phyloP scores from a whole-genome alignment of 805 yeast species.

The Phaffomyces opuntiae region DNA sequence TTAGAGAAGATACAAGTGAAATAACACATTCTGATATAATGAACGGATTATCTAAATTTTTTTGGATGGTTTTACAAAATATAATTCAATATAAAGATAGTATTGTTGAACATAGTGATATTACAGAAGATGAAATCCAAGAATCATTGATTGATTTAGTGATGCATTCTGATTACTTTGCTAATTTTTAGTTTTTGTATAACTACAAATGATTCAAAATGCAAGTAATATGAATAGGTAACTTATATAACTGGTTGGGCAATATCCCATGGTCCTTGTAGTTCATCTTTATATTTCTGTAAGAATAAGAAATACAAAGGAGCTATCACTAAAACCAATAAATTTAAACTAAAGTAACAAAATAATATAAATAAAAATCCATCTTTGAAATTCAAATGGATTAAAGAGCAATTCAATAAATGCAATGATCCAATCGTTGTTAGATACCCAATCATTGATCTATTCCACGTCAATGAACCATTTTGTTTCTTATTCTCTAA shows the following conservation, averaged over 20 bases:
- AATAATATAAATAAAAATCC: slow-evolving; percentile 24
- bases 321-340: slow-evolving; percentile 44
- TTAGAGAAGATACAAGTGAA: not conserved
- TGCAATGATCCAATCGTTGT: not conserved
- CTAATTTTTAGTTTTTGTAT: not conserved
- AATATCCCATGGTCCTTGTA: slow-evolving; percentile 92
- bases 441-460: not conserved
- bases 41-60: not conserved
- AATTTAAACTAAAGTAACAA: slow-evolving; percentile 44
- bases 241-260: slow-evolving; percentile 52
- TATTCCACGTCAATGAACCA: not conserved
- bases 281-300: slow-evolving; percentile 76
- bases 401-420: slow-evolving; percentile 5
- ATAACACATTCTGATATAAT: not conserved
- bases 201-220: not conserved
- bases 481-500: not conserved
- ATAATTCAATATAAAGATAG: not conserved
- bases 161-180: not conserved
- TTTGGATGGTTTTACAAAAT: not conserved
- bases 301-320: slow-evolving; percentile 67
- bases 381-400: slow-evolving; percentile 27
- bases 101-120: not conserved
- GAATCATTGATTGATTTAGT: not conserved
- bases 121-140: not conserved
- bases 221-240: not conserved